A percentile compares a stretch with the other conserved stretches of the same genome.
Conservation (phyloP, 106 monocot genomes). For the Posidonia australis region DNA sequence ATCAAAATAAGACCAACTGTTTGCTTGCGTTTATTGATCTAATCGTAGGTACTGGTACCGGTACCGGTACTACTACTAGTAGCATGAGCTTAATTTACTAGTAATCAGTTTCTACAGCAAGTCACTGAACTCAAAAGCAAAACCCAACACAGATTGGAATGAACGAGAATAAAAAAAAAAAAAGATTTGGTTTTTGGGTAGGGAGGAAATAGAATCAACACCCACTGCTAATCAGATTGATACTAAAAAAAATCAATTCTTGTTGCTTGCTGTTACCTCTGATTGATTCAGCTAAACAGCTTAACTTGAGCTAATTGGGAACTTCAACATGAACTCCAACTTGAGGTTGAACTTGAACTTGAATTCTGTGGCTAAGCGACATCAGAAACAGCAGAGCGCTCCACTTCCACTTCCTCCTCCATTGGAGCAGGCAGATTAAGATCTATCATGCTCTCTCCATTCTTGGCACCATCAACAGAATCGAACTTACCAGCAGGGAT, state of each 20-base stretch:
- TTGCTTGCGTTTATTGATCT: no score
- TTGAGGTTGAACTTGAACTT: background rate
- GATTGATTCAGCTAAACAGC: background rate
- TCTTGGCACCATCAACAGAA: background rate
- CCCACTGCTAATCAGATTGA: background rate
- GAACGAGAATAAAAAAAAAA: slow-evolving; percentile 1
- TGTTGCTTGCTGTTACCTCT: background rate
- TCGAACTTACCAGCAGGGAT: background rate
- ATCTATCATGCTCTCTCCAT: slow-evolving; percentile 15
- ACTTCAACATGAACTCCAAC: background rate
- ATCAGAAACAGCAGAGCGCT: slow-evolving; percentile 15
- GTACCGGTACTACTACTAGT: no score
- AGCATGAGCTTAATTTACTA: no score
- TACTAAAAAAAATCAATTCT: no score
- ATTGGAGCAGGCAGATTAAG: slow-evolving; percentile 21
- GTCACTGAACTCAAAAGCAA: background rate
- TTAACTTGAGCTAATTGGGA: background rate
- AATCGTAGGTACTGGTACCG: no score
- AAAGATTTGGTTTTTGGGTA: background rate
- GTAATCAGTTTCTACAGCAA: background rate
- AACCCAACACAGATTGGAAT: background rate
- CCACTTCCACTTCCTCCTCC: slow-evolving; percentile 13
- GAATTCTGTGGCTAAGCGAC: background rate
- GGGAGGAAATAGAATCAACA: background rate
- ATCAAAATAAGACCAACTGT: background rate